phyloP scores from a whole-genome alignment of 2,329 filamentous ascomycete species.

The Alternaria sp. region DNA sequence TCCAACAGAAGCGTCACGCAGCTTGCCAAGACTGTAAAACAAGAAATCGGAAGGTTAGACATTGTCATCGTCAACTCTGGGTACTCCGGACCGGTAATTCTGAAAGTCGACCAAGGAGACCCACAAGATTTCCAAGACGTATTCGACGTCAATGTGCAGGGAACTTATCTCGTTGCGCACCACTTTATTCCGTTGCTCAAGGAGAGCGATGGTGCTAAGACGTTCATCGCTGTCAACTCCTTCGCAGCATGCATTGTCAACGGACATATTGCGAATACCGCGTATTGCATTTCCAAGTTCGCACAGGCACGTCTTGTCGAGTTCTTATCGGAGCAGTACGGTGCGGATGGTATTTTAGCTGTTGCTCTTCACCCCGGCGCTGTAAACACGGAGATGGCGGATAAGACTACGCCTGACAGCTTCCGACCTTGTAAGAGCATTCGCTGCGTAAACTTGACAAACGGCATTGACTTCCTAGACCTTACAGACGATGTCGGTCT shows the following conservation, averaged over 20 bases:
- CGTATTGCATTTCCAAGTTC: constrained; percentile 44
- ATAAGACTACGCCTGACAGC: constrained; percentile 36
- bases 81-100: constrained; percentile 47
- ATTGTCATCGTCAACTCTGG: constrained; percentile 53
- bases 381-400: constrained; percentile 43
- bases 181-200: constrained; percentile 46
- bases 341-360: constrained; percentile 31
- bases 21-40: constrained; percentile 32
- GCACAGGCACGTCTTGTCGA: constrained; percentile 41
- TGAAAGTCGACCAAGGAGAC: constrained; percentile 45
- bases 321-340: constrained; percentile 38
- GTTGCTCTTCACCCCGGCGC: constrained; percentile 46
- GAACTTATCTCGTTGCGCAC: constrained; percentile 51
- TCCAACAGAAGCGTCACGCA: constrained; percentile 36
- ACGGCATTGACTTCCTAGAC: constrained; percentile 23
- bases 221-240: constrained; percentile 38
- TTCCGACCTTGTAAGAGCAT: constrained; percentile 36
- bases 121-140: constrained; percentile 49
- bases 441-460: neutral
- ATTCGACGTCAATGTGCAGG: constrained; percentile 51
- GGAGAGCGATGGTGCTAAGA: constrained; percentile 30
- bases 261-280: constrained; percentile 53
- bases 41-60: constrained; percentile 44
- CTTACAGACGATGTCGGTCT: constrained; percentile 42
- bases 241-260: constrained; percentile 50